Conservation (phyloP, 2,329 filamentous ascomycete species). For the Amesomyces nigricolor region DNA sequence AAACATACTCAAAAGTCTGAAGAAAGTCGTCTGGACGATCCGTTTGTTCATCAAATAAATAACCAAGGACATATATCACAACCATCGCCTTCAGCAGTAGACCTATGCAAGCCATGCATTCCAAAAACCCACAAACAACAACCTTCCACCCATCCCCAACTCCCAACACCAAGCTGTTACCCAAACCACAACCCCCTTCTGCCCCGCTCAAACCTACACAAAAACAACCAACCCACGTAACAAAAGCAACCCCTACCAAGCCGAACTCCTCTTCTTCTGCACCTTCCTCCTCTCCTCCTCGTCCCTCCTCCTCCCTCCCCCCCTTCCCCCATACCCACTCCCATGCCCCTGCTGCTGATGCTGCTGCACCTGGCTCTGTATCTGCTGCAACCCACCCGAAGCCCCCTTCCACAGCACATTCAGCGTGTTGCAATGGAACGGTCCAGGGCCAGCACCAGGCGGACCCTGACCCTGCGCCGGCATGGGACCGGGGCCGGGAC, state of each 20-base stretch:
- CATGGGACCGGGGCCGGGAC: not conserved
- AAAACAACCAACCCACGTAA: not conserved
- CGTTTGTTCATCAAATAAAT: no score
- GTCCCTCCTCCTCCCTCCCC: slow-evolving; percentile 15
- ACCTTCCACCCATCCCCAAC: no score
- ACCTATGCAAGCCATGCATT: no score
- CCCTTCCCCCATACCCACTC: not conserved
- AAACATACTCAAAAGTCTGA: no score
- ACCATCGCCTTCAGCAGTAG: no score
- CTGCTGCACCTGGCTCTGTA: slow-evolving; percentile 17
- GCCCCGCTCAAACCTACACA: not conserved
- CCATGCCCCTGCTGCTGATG: not conserved
- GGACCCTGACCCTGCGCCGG: not conserved
- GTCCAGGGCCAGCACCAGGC: slow-evolving; percentile 21
- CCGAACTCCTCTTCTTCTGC: slow-evolving; percentile 34
- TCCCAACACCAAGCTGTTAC: no score
- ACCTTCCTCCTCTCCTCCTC: slow-evolving; percentile 28
- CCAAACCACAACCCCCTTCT: no score
- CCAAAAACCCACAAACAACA: no score
- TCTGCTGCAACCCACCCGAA: slow-evolving; percentile 15
- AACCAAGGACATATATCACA: no score
- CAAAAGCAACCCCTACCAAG: slow-evolving; percentile 24
- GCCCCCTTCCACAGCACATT: slow-evolving; percentile 24
- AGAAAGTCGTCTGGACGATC: no score
- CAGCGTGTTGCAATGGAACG: slow-evolving; percentile 23